Evolutionary conservation across 768 basidiomycete species (phyloP), one percentile per base, ranked within the genome.

Genomic region (Sarcodon aspratus): DNA sequence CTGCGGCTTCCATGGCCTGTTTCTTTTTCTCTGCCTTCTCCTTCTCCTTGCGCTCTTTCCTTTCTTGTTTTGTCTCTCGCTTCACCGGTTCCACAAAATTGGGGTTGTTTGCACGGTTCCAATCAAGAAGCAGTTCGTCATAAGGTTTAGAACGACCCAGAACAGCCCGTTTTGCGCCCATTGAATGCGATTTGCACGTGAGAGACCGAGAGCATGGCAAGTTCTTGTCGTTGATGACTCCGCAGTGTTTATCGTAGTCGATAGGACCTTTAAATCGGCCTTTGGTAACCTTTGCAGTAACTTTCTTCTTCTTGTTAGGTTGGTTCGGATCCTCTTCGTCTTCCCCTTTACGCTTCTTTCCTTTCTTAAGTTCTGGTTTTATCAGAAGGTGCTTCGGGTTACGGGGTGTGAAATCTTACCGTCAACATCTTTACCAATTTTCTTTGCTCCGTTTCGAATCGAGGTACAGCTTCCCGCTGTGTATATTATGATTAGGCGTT

Each of bases 141-240:
- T 91, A 98, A 7, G 68, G 63, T 47, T 83, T 76, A 1, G 88
- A 86, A 4, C 95, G 88, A 33, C 90, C 90, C 52, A 78, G 75
- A 1, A 99, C 94, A 8, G 86, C 79, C 13, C 95, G 85, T 65
- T 99, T 99, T 9, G 91, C 87, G 11, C 91, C 91, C 84, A 99
- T 95, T 2, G 90, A 85, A 62, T 99, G 95, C 6, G 95, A 91
- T 66, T 99, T 99, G 71, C 95, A 99, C 0, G 95, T 97, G 35
- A 99, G 75, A 7, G 92, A 92, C 27, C 95, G 87, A 10, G 92
- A 91, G 61, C 95, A 99, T 0, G 90, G 92, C 7, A 91, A 69
- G 40, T 76, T 76, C 64, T 96, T 96, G 68, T 95, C 93, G 67
- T 95, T 97, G 63, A 96, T 95, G 35, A 98, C 95, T 46, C 95